phyloP scores from a whole-genome alignment of 2,329 filamentous ascomycete species.

The Colletotrichum sp. region DNA sequence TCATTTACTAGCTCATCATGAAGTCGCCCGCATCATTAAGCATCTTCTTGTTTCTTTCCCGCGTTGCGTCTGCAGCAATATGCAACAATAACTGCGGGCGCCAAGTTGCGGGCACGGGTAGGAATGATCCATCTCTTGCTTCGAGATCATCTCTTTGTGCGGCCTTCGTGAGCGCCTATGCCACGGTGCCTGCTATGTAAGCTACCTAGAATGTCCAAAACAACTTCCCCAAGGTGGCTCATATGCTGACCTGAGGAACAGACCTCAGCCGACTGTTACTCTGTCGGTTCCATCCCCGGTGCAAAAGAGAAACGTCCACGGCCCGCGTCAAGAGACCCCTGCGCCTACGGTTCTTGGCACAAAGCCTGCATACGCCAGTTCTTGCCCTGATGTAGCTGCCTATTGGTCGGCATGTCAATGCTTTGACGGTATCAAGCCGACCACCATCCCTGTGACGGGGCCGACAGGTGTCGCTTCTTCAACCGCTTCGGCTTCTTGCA shows the following conservation, averaged over 20 bases:
- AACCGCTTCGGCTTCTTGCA: not conserved
- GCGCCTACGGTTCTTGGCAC: not conserved
- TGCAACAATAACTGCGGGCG: slow-evolving; percentile 21
- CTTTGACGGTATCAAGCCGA: slow-evolving; percentile 19
- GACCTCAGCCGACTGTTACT: not conserved
- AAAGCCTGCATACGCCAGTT: slow-evolving; percentile 21
- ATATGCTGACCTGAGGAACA: not conserved
- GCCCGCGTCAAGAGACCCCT: not conserved
- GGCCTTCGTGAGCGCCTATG: slow-evolving; percentile 4
- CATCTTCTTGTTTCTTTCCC: not conserved
- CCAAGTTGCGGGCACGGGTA: not conserved
- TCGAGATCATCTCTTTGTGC: slow-evolving; percentile 7
- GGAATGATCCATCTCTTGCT: not conserved
- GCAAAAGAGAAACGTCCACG: not conserved
- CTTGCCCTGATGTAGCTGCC: slow-evolving; percentile 10
- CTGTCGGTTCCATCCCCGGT: not conserved
- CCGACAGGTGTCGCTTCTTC: not conserved
- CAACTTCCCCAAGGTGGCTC: not conserved
- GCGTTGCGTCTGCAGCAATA: not conserved
- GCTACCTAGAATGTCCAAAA: not conserved
- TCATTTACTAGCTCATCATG: not conserved
- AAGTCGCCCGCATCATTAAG: not conserved
- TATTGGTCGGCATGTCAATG: slow-evolving; percentile 26
- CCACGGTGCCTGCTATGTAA: slow-evolving; percentile 1
- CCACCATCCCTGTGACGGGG: slow-evolving; percentile 9